phyloP scores from a whole-genome alignment of 169 alveolate species.

The Pseudocohnilembus persalinus region DNA sequence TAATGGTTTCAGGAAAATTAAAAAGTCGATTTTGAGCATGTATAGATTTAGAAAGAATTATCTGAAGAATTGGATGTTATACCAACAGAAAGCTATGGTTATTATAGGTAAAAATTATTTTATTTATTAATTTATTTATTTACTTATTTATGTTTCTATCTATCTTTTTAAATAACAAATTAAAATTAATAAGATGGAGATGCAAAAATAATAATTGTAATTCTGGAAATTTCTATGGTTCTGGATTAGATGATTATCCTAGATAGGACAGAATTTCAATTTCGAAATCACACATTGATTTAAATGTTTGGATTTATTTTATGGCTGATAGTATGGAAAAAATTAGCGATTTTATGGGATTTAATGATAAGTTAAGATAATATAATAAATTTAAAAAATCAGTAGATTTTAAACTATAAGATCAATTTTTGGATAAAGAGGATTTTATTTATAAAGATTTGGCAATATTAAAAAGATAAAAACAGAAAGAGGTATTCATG shows the following conservation, averaged over 20 bases:
- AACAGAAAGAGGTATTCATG: background rate
- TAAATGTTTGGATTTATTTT: background rate
- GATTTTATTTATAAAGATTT: background rate
- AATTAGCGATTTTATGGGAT: no score
- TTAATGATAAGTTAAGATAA: background rate
- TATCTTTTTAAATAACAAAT: no score
- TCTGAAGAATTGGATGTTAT: no score
- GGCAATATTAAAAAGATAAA: background rate
- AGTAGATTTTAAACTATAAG: background rate
- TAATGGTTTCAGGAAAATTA: no score
- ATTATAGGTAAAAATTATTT: no score
- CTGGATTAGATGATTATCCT: background rate
- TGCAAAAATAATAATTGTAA: background rate
- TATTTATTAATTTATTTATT: no score
- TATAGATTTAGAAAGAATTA: no score
- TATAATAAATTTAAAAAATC: no score
- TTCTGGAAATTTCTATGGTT: background rate
- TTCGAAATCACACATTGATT: background rate
- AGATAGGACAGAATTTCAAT: background rate
- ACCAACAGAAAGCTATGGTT: no score
- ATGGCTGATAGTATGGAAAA: background rate
- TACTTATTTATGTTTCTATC: no score
- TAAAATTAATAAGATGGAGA: background rate
- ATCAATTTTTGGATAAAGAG: background rate
- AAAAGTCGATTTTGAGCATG: no score